phyloP scores from a whole-genome alignment of 192 early-diverging fungal genomes.

The Coemansia sp. region DNA sequence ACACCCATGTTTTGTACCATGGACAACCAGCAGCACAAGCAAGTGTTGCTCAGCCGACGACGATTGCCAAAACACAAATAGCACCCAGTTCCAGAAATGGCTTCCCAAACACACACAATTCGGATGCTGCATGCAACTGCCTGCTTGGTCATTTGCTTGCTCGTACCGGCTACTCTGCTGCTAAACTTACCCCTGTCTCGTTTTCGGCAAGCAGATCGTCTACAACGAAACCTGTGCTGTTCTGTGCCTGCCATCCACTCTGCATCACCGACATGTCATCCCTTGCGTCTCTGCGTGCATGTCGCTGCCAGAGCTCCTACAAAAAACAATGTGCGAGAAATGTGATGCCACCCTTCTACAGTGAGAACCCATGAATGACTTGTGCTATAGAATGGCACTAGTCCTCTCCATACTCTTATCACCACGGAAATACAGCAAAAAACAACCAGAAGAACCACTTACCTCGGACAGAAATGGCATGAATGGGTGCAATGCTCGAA shows the following conservation, averaged over 20 bases:
- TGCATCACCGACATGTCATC: conserved; percentile 49
- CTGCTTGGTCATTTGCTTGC: conserved; percentile 3
- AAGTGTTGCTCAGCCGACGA: too few relatives aligned
- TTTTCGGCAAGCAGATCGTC: conserved; percentile 25
- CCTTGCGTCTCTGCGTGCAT: conserved; percentile 21
- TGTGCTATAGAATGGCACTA: not conserved
- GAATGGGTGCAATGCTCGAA: conserved; percentile 89
- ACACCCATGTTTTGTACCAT: too few relatives aligned
- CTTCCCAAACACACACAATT: too few relatives aligned
- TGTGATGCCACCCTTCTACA: not conserved
- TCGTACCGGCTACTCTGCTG: not conserved
- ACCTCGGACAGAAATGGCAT: conserved; percentile 98
- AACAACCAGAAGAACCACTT: not conserved
- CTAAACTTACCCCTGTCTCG: conserved; percentile 41
- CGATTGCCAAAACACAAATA: too few relatives aligned
- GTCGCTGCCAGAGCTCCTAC: conserved; percentile 57
- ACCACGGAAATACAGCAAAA: not conserved
- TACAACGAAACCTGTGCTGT: conserved; percentile 4
- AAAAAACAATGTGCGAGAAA: not conserved
- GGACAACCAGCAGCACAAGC: too few relatives aligned
- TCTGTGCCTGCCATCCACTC: conserved; percentile 21
- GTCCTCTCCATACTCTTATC: not conserved
- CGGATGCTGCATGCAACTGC: not conserved
- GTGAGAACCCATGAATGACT: not conserved
- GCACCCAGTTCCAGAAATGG: too few relatives aligned